These are phyloP conservation scores for Musa troglodytarum DNA, from an alignment of 176 grass and related monocot genomes.

Conservation along the genomic window DNA sequence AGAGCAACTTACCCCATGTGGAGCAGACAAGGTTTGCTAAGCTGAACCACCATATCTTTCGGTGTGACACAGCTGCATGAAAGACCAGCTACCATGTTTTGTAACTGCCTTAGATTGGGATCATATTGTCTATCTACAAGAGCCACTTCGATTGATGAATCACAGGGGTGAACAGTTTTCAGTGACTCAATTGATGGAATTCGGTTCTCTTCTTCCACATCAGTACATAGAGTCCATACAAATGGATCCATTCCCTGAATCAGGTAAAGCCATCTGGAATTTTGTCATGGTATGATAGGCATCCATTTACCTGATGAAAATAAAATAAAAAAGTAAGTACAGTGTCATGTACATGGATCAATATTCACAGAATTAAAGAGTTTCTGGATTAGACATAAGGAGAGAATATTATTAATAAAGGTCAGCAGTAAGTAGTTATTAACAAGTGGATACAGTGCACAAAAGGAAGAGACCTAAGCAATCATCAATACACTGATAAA, in stretches of 20 bases:
- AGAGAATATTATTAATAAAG: neutral
- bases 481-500: neutral
- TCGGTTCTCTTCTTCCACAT: conserved; percentile 41
- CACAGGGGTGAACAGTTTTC: conserved; percentile 29
- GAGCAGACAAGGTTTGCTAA: conserved; percentile 50
- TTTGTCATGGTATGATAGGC: conserved; percentile 65
- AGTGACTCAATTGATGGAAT: conserved; percentile 63
- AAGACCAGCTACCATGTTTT: conserved; percentile 32
- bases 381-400: neutral
- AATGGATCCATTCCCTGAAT: conserved; percentile 81
- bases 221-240: conserved; percentile 73
- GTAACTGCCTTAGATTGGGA: conserved; percentile 43
- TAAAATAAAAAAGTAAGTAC: neutral
- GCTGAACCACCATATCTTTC: conserved; percentile 44
- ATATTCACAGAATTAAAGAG: neutral
- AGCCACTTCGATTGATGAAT: conserved; percentile 7
- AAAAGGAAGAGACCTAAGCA: neutral
- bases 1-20: conserved; percentile 53
- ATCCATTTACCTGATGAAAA: conserved; percentile 53
- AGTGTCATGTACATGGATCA: neutral
- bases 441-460: neutral
- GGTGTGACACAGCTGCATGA: conserved; percentile 30
- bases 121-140: conserved; percentile 25
- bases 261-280: conserved; percentile 59
- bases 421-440: neutral